A percentile compares a stretch with the other conserved stretches of the same genome.
Conservation (phyloP, 257 asterid species). For the Datura wrightii region DNA sequence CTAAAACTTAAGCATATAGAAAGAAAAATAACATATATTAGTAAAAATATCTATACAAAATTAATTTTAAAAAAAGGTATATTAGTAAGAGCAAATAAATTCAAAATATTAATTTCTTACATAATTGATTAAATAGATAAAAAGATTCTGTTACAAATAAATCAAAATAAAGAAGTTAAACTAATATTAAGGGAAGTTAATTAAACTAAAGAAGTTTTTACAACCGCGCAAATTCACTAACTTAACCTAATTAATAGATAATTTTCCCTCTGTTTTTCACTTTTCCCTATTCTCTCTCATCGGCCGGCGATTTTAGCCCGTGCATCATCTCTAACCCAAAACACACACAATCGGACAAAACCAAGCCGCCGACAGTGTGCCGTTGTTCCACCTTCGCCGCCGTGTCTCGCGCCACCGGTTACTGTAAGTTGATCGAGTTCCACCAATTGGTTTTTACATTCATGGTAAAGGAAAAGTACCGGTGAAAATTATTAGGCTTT, state of each 20-base stretch:
- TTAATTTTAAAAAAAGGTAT: background rate
- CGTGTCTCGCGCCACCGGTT: background rate
- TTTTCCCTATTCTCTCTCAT: background rate
- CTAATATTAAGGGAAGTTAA: too few relatives aligned
- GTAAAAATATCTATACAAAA: background rate
- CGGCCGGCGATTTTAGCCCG: conserved; percentile 8
- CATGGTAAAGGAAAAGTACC: background rate
- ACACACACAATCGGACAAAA: background rate
- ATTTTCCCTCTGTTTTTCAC: background rate
- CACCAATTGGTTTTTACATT: background rate
- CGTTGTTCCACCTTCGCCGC: background rate
- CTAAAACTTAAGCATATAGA: background rate
- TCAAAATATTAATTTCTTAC: too few relatives aligned
- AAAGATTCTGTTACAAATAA: too few relatives aligned
- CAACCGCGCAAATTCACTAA: background rate
- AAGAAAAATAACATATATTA: too few relatives aligned
- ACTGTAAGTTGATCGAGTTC: background rate
- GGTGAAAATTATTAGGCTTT: background rate
- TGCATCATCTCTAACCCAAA: background rate
- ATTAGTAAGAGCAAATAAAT: background rate
- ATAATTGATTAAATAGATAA: too few relatives aligned
- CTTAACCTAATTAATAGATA: background rate
- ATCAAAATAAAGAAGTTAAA: too few relatives aligned
- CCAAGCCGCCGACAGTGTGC: background rate
- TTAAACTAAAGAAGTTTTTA: background rate